phyloP scores from a whole-genome alignment of 305 asterid genomes.

The Salvia sclarea region DNA sequence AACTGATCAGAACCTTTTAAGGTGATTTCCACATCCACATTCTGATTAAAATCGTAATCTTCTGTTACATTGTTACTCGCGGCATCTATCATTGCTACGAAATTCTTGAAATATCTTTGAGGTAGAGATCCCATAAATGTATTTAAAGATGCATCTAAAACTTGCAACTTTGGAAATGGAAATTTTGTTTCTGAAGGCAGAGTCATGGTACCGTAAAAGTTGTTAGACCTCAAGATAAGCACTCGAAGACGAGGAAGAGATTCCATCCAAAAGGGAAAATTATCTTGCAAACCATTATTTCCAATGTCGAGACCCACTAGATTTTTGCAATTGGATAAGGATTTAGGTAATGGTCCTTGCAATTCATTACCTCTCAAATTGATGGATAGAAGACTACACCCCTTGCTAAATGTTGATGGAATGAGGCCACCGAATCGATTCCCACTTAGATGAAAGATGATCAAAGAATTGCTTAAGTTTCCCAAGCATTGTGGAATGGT shows the following conservation, averaged over 20 bases:
- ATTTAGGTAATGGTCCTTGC: constrained; percentile 9
- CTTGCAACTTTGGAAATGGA: background rate
- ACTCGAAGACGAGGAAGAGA: background rate
- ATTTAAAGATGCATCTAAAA: background rate
- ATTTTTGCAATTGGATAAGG: constrained; percentile 12
- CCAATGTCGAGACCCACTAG: constrained; percentile 15
- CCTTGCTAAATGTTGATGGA: background rate
- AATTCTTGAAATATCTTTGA: background rate
- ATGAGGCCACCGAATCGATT: constrained; percentile 20
- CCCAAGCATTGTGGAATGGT: too few relatives aligned
- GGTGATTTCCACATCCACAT: background rate
- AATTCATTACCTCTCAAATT: constrained; percentile 21
- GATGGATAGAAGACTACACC: background rate
- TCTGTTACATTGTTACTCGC: too few relatives aligned
- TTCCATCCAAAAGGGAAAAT: constrained; percentile 28
- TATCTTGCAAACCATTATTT: constrained; percentile 13
- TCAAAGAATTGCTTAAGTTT: background rate
- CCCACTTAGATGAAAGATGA: background rate
- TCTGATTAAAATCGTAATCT: background rate
- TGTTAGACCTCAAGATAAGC: background rate
- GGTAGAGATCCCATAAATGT: background rate
- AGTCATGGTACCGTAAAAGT: background rate
- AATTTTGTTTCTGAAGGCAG: background rate
- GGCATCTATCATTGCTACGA: background rate
- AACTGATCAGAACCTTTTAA: background rate